A percentile compares a stretch with the other conserved stretches of the same genome.
Evolutionary conservation across 495 filamentous ascomycete species (phyloP).

Genomic region (Astrothelium subdiscretum): DNA sequence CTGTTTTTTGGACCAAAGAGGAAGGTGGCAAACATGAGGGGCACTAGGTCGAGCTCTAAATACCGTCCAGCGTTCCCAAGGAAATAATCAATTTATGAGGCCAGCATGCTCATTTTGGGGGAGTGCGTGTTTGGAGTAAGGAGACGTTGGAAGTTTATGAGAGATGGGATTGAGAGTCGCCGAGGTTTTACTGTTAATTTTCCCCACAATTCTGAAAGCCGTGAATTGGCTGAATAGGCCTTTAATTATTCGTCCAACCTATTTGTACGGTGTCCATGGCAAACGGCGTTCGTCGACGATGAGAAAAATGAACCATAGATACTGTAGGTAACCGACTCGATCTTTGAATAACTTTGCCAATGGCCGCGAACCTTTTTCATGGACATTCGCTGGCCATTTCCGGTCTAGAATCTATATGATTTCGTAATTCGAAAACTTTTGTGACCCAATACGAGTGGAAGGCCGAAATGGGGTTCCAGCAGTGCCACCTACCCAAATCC

Average conservation of each 20-base stretch:
- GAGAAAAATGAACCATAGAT: too few species aligned
- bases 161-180: neutral
- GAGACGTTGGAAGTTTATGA: too few species aligned
- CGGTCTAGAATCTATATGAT: neutral
- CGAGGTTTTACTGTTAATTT: neutral
- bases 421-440: neutral
- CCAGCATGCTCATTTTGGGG: too few species aligned
- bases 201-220: too few species aligned
- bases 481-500: neutral
- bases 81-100: too few species aligned
- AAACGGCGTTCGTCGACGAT: too few species aligned
- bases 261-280: too few species aligned
- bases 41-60: neutral
- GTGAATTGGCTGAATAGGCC: too few species aligned
- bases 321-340: too few species aligned
- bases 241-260: too few species aligned
- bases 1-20: neutral
- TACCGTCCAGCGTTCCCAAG: neutral
- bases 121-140: too few species aligned
- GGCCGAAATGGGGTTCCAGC: neutral
- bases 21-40: neutral
- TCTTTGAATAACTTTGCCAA: neutral
- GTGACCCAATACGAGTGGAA: neutral
- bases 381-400: neutral
- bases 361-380: neutral